Percentiles rank a stretch among this genome's conserved stretches.
Conservation (phyloP, 1,139 yeast genomes). For the Magnusiomyces suaveolens region DNA sequence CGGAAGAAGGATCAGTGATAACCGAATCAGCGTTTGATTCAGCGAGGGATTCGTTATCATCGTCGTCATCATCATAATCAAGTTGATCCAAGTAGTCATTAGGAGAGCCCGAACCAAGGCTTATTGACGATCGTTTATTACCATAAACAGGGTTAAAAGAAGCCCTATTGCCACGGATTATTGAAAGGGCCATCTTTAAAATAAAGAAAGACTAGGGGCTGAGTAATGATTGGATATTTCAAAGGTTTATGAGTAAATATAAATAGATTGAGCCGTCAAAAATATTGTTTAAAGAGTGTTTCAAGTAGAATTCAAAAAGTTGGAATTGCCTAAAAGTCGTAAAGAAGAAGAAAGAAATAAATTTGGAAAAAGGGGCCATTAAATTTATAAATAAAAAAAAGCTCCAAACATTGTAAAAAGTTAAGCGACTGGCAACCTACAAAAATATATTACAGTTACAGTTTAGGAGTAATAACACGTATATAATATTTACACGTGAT, state of each 20-base stretch:
- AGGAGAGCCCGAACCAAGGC: background rate
- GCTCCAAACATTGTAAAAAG: background rate
- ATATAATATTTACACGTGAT: background rate
- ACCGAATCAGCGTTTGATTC: constrained; percentile 1
- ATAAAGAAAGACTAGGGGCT: background rate
- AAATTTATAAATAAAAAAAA: background rate
- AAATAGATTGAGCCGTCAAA: too few species aligned
- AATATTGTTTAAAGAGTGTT: too few species aligned
- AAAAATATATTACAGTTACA: background rate
- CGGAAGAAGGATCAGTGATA: background rate
- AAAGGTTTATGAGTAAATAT: too few species aligned
- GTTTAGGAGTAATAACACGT: background rate
- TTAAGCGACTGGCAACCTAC: background rate
- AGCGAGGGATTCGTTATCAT: background rate
- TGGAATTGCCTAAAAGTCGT: too few species aligned
- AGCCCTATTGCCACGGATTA: background rate
- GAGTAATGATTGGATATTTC: background rate
- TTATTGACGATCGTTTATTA: background rate
- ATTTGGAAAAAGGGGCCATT: background rate
- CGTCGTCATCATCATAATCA: constrained; percentile 3
- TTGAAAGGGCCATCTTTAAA: background rate
- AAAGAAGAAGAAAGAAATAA: background rate
- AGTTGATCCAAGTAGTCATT: background rate
- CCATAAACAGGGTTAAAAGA: background rate
- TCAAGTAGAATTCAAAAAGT: too few species aligned